Percentiles rank a stretch among this genome's conserved stretches.
phyloP scores from a whole-genome alignment of 1,284 basidiomycete genomes.

The Papiliotrema flavescens region DNA sequence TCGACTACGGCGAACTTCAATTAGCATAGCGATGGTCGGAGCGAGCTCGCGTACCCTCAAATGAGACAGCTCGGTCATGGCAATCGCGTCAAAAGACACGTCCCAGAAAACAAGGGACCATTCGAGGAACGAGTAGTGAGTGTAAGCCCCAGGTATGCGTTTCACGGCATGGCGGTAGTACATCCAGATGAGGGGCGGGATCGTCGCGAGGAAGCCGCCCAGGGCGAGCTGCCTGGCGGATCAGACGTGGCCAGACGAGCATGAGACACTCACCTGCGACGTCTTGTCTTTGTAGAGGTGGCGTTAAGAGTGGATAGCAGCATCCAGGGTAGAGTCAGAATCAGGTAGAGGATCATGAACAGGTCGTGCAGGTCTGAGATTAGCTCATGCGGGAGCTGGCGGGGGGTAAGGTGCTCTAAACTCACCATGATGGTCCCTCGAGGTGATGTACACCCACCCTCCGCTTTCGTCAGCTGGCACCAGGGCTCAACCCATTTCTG shows the following conservation, averaged over 20 bases:
- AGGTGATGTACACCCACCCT: conserved; percentile 89
- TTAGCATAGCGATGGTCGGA: conserved; percentile 2
- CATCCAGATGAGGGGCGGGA: conserved; percentile 75
- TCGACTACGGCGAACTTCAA: conserved; percentile 24
- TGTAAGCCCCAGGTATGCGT: conserved; percentile 77
- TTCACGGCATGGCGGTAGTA: conserved; percentile 80
- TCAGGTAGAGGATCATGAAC: conserved; percentile 80
- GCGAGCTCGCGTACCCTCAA: conserved; percentile 28
- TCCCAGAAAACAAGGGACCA: conserved; percentile 80
- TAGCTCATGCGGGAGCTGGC: too few species aligned
- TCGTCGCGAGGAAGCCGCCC: conserved; percentile 59
- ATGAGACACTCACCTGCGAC: conserved; percentile 54
- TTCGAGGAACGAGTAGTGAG: conserved; percentile 77
- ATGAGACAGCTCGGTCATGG: conserved; percentile 59
- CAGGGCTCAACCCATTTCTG: background rate
- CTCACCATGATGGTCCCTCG: conserved; percentile 45
- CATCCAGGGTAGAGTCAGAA: conserved; percentile 86
- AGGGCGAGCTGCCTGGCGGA: conserved; percentile 14
- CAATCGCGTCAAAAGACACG: conserved; percentile 68
- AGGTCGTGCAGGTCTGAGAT: conserved; percentile 70
- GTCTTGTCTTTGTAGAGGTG: conserved; percentile 20
- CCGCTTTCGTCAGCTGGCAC: conserved; percentile 26
- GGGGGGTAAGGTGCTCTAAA: background rate
- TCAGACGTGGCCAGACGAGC: conserved; percentile 39
- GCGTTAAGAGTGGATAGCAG: conserved; percentile 59